Conservation (phyloP, 441 rosid species). For the Euphorbia celastroides region DNA sequence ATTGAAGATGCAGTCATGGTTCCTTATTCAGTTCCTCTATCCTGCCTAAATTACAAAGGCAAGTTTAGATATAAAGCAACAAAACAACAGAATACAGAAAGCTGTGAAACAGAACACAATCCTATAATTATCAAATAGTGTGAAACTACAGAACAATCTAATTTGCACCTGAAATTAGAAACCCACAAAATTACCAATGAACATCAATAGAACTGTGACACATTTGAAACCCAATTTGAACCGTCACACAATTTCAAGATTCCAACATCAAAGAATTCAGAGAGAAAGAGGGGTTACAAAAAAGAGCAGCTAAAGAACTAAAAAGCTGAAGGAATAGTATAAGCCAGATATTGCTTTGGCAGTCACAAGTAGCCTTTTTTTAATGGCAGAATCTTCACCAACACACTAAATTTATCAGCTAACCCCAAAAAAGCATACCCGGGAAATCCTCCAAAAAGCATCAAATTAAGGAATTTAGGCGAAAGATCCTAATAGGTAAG, state of each 20-base stretch:
- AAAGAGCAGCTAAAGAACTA: constrained; percentile 15
- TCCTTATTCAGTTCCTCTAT: constrained; percentile 22
- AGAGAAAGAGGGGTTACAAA: background rate
- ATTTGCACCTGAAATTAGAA: background rate
- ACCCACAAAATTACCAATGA: background rate
- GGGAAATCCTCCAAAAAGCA: constrained; percentile 17
- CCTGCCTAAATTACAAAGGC: constrained; percentile 24
- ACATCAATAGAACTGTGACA: background rate
- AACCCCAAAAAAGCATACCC: constrained; percentile 7
- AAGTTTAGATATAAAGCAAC: constrained; percentile 8
- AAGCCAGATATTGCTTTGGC: constrained; percentile 25
- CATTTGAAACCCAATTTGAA: constrained; percentile 13
- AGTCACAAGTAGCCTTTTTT: constrained; percentile 25
- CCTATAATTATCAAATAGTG: background rate
- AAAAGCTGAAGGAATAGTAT: constrained; percentile 17
- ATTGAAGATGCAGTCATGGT: constrained; percentile 60
- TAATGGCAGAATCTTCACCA: constrained; percentile 35
- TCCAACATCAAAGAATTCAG: too few species aligned
- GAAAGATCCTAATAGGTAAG: constrained; percentile 1
- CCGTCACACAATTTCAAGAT: background rate
- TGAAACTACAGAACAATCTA: constrained; percentile 4
- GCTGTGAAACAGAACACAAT: background rate
- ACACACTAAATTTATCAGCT: constrained; percentile 20
- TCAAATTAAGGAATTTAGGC: constrained; percentile 20
- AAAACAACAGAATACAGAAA: background rate